Base-by-base conservation (phyloP, 1,284 basidiomycete genomes). In the Kwoniella shivajii region DNA sequence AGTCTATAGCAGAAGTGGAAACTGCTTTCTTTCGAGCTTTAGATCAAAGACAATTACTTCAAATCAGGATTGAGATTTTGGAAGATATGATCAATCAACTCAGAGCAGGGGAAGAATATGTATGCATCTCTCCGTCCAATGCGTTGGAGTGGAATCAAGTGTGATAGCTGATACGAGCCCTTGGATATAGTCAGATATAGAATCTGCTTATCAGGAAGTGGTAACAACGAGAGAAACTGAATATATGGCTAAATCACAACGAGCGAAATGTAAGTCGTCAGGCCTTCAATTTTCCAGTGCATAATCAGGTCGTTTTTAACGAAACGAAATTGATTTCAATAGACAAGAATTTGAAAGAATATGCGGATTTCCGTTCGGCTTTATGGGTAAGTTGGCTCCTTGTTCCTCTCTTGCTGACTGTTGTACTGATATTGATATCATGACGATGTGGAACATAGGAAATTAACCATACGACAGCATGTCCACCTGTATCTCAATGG, bases 401-500 rank as follows among this genome's bases (percentile, higher is more conserved):
- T 41, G 5, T 24, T n/a, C n/a, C n/a, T n/a, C n/a, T n/a, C n/a
- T n/a, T n/a, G n/a, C n/a, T 41, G 38, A 18, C n/a, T 22, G 14
- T 49, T 36, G 22, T 33, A n/a, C n/a, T n/a, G n/a, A n/a, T n/a
- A n/a, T n/a, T n/a, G n/a, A n/a, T n/a, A n/a, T n/a, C 22, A 27
- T 22, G 30, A 20, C 26, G 30, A 20, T 56, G 45, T 56, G 88
- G 24, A 33, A 39, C 20, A 29, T 50, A 69, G 88, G 86, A 90
- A 69, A 85, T 65, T 80, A 91, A 77, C 82, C 85, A 6, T 63
- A 63, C 41, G 60, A 73, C 50, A 34, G 82, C 84, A 5, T 89
- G 90, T 81, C 90, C 90, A 39, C 89, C 89, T 6, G 80, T 92
- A 37, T 85, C 84, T 0, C 83, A 86, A 31, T 83, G 89, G 60